phyloP scores from a whole-genome alignment of 73 alveolate genomes.

The Tetrahymena thermophila region DNA sequence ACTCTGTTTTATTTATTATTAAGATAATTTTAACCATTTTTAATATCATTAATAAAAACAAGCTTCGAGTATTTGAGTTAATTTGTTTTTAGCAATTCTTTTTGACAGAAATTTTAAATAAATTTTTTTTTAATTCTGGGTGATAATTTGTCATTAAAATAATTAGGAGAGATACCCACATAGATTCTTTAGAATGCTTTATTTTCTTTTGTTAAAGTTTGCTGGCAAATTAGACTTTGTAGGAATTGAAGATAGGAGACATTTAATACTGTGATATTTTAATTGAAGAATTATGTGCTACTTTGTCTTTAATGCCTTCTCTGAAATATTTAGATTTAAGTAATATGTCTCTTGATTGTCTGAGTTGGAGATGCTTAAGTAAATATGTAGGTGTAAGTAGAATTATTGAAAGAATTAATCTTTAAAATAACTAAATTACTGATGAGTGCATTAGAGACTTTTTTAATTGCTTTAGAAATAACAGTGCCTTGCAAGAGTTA shows the following conservation, averaged over 20 bases:
- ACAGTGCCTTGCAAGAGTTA: neutral
- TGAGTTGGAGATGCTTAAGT: neutral
- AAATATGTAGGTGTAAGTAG: neutral
- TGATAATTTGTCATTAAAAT: neutral
- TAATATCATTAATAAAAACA: no score
- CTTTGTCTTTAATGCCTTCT: neutral
- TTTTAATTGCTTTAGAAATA: neutral
- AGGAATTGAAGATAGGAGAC: neutral
- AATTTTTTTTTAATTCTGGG: no score
- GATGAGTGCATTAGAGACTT: neutral
- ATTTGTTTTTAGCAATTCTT: no score
- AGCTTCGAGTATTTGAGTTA: no score
- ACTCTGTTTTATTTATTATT: no score
- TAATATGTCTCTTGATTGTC: neutral
- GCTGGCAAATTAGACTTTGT: neutral
- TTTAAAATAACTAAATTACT: neutral
- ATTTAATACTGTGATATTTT: neutral
- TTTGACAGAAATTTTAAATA: no score
- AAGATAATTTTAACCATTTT: no score
- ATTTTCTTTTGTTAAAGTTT: neutral
- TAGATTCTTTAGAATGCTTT: neutral
- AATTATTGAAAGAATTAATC: neutral
- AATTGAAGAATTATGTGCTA: neutral
- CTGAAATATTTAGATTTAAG: neutral
- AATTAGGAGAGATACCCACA: neutral